Evolutionary conservation across 768 basidiomycete genomes (phyloP).

Genomic region (Macrocybe gigantea): DNA sequence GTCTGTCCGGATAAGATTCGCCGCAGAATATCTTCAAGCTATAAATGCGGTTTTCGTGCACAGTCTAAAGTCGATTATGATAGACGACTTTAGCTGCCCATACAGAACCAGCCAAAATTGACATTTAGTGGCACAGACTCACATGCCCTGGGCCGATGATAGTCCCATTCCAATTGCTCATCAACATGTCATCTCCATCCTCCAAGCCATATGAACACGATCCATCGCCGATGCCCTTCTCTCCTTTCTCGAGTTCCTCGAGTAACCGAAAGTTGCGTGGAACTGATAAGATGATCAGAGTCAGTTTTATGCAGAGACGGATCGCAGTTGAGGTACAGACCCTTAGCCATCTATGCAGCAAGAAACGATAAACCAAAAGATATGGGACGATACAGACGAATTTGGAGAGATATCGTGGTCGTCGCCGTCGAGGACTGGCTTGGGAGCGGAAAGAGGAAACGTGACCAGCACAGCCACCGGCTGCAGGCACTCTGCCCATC

Average conservation of each 20-base stretch:
- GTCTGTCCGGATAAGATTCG: conserved; percentile 64
- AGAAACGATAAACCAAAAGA: conserved; percentile 3
- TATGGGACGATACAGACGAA: not conserved
- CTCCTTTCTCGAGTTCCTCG: conserved; percentile 98
- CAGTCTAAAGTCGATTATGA: conserved; percentile 50
- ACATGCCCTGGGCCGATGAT: conserved; percentile 99
- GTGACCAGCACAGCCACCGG: not conserved
- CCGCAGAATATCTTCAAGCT: conserved; percentile 87
- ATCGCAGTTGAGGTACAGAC: conserved; percentile 24
- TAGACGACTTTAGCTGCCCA: not conserved
- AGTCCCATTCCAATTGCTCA: conserved; percentile 98
- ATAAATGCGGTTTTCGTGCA: conserved; percentile 99
- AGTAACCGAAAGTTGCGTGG: conserved; percentile 95
- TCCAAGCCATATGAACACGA: conserved; percentile 96
- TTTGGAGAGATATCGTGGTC: not conserved
- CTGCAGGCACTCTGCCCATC: too few relatives aligned
- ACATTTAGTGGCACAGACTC: conserved; percentile 21
- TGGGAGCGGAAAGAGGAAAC: not conserved
- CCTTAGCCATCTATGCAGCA: conserved; percentile 40
- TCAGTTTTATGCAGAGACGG: not conserved
- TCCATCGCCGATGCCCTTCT: conserved; percentile 98
- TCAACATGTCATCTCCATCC: conserved; percentile 93
- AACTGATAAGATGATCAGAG: conserved; percentile 40
- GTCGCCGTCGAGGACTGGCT: not conserved
- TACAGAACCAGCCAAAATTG: not conserved